These are phyloP conservation scores for Ramaria sp. DNA, from an alignment of 768 basidiomycete species.

Conservation along the genomic window DNA sequence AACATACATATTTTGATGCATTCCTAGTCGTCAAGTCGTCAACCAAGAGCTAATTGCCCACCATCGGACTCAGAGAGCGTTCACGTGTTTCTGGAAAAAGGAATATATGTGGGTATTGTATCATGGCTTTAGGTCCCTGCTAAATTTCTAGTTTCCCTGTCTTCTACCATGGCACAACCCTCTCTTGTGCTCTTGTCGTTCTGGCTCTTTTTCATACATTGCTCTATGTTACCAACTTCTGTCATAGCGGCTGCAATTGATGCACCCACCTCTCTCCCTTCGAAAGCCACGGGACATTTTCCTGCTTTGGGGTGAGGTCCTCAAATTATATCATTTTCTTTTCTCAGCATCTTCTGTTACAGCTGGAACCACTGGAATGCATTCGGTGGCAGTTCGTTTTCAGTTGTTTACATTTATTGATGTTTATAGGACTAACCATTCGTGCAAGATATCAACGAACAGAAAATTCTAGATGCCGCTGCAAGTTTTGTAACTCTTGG, in stretches of 20 bases:
- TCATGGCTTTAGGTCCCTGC: too few relatives aligned
- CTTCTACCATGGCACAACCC: too few relatives aligned
- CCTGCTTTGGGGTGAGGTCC: background rate
- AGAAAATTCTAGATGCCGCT: constrained; percentile 35
- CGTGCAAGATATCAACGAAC: constrained; percentile 30
- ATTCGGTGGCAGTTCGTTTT: background rate
- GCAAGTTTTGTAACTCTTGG: constrained; percentile 35
- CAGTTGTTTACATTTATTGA: background rate
- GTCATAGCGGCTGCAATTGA: background rate
- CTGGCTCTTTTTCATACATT: too few relatives aligned
- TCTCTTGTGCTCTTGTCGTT: too few relatives aligned
- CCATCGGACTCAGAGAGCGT: too few relatives aligned
- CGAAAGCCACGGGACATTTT: background rate
- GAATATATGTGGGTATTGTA: too few relatives aligned
- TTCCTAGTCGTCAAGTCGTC: too few relatives aligned
- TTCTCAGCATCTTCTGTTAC: background rate
- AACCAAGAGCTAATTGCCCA: too few relatives aligned
- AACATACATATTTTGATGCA: too few relatives aligned
- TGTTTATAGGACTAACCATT: background rate
- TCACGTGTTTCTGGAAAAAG: too few relatives aligned
- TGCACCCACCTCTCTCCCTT: background rate
- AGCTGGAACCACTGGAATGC: background rate
- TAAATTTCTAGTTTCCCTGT: too few relatives aligned
- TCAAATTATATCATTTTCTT: background rate
- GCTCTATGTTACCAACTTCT: background rate